phyloP scores from a whole-genome alignment of 345 rosid genomes.

The Acer negundo region DNA sequence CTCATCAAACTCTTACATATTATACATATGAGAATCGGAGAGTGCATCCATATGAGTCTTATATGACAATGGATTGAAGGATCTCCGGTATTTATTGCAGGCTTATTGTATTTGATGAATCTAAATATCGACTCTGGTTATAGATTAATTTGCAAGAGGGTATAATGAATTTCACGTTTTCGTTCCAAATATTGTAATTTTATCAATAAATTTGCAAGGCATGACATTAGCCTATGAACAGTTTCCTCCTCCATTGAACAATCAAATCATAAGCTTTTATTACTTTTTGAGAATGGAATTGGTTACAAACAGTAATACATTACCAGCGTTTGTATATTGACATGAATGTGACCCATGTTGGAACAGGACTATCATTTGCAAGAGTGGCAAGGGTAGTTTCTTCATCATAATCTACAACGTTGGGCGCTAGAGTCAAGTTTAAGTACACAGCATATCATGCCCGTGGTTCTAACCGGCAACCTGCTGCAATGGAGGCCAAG shows the following conservation, averaged over 20 bases:
- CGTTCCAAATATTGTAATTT: not conserved
- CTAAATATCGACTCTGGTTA: not conserved
- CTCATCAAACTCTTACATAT: not conserved
- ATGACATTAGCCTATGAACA: not conserved
- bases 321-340: not conserved
- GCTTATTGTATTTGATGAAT: not conserved
- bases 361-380: not conserved
- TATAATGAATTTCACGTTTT: not conserved
- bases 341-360: not conserved
- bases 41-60: no score
- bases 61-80: no score
- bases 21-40: no score
- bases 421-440: not conserved
- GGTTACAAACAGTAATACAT: not conserved
- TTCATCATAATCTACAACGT: not conserved
- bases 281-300: not conserved
- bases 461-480: constrained; percentile 38
- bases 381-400: not conserved
- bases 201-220: not conserved
- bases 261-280: not conserved
- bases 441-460: not conserved
- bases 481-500: constrained; percentile 65
- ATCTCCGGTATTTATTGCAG: not conserved
- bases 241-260: constrained; percentile 4
- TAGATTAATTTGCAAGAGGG: not conserved